Conservation (phyloP, 495 filamentous ascomycete species). For the Amniculicola lignicola region DNA sequence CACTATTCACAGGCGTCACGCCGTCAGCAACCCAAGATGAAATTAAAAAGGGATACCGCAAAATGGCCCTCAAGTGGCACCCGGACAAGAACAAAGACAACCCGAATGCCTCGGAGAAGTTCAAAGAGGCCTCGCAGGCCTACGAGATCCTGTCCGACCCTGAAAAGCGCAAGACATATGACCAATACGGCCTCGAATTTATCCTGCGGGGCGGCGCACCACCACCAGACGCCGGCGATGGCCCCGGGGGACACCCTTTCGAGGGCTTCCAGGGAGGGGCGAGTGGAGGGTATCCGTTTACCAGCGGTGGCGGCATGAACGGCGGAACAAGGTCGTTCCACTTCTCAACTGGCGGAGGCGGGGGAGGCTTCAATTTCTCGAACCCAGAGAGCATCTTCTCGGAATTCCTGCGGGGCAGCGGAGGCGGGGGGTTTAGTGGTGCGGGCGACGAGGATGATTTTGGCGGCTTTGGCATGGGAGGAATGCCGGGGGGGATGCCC, state of each 20-base stretch:
- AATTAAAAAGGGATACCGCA: conserved; percentile 91
- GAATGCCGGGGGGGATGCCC: conserved; percentile 32
- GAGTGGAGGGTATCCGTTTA: conserved; percentile 48
- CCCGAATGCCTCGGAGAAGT: conserved; percentile 76
- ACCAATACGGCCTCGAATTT: conserved; percentile 92
- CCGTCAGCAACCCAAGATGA: conserved; percentile 82
- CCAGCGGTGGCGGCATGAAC: conserved; percentile 50
- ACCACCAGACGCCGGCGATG: conserved; percentile 57
- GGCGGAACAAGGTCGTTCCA: conserved; percentile 64
- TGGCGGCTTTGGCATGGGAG: conserved; percentile 43
- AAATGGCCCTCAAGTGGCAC: conserved; percentile 78
- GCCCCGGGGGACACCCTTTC: conserved; percentile 58
- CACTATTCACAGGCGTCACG: conserved; percentile 52
- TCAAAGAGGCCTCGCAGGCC: conserved; percentile 86
- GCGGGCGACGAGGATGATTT: conserved; percentile 48
- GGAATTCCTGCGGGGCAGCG: conserved; percentile 66
- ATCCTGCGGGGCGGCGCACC: conserved; percentile 76
- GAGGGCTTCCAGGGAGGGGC: conserved; percentile 41
- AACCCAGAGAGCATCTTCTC: conserved; percentile 80
- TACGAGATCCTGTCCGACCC: conserved; percentile 98
- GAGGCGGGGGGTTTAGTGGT: conserved; percentile 43
- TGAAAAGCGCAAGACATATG: conserved; percentile 94
- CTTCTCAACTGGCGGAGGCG: conserved; percentile 62
- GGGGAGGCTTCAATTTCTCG: conserved; percentile 70
- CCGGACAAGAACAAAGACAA: conserved; percentile 98